A percentile compares a stretch with the other conserved stretches of the same genome.
Evolutionary conservation across 106 monocot genomes (phyloP).

Genomic region (Platanthera zijinensis): DNA sequence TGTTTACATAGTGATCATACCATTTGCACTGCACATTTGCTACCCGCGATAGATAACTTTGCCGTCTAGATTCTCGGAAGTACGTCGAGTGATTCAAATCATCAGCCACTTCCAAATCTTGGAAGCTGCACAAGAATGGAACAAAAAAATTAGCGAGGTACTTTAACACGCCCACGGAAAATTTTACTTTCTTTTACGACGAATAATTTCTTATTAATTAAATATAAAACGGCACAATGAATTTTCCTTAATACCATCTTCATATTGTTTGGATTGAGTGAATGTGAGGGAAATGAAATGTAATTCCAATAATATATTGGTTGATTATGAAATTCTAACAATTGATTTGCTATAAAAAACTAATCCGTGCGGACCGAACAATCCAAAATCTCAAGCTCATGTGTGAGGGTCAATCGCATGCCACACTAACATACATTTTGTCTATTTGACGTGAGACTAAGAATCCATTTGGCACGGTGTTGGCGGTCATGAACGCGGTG

Average conservation of each 20-base stretch:
- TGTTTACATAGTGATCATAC: neutral
- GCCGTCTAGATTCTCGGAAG: neutral
- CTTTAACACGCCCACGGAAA: neutral
- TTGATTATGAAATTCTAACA: neutral
- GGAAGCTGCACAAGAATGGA: neutral
- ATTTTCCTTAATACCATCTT: neutral
- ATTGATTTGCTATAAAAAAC: neutral
- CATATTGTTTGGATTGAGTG: neutral
- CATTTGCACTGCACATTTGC: neutral
- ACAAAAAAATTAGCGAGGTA: neutral
- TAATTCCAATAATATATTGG: neutral
- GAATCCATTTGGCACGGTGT: too few relatives aligned
- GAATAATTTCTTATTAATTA: neutral
- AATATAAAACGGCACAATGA: neutral
- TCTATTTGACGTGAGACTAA: too few relatives aligned
- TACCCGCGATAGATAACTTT: neutral
- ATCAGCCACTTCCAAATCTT: constrained; percentile 5
- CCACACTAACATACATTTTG: too few relatives aligned
- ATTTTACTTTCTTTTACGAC: too few relatives aligned
- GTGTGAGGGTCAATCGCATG: too few relatives aligned
- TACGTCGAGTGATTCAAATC: neutral
- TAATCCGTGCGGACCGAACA: too few relatives aligned
- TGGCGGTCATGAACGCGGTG: too few relatives aligned
- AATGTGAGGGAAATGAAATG: neutral
- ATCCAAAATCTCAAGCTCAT: too few relatives aligned